Evolutionary conservation across 2,329 filamentous ascomycete genomes (phyloP).

Genomic region (Microcera coccophila): DNA sequence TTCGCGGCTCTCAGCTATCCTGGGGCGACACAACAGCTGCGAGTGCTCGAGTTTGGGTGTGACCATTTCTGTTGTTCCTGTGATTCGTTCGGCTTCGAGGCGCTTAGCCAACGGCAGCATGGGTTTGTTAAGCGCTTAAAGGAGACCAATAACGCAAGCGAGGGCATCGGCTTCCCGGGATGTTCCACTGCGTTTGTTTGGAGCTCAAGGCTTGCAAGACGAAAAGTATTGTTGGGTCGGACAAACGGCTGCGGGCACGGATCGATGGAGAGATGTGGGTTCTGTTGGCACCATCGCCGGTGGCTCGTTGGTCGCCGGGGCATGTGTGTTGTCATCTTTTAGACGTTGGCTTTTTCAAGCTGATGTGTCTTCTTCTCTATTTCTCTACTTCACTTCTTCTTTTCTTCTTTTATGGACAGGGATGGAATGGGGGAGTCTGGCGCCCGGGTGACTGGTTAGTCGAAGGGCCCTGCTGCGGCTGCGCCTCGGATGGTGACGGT

Average conservation of each 20-base stretch:
- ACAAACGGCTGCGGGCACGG: neutral
- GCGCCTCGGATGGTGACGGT: no score
- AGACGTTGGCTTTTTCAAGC: no score
- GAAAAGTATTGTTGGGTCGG: neutral
- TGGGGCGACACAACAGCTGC: neutral
- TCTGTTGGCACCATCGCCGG: neutral
- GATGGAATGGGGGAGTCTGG: neutral
- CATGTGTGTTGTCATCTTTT: no score
- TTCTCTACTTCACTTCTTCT: no score
- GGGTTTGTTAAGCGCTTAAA: slow-evolving; percentile 13
- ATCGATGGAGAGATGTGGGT: neutral
- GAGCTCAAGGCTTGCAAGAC: neutral
- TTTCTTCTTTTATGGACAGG: neutral
- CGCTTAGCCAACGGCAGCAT: slow-evolving; percentile 15
- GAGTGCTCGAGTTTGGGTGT: slow-evolving; percentile 17
- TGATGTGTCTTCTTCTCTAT: no score
- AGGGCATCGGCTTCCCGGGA: neutral
- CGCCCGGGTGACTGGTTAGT: no score
- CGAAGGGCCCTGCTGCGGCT: no score
- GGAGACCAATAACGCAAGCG: slow-evolving; percentile 12
- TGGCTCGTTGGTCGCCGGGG: neutral
- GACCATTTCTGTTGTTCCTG: slow-evolving; percentile 16
- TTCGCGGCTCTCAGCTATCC: neutral
- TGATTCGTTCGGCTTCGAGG: slow-evolving; percentile 16
- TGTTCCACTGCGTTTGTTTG: no score